Evolutionary conservation across 148 eudicot species (phyloP), one percentile per base, ranked within the genome.

Genomic region (Persicaria tinctoria): DNA sequence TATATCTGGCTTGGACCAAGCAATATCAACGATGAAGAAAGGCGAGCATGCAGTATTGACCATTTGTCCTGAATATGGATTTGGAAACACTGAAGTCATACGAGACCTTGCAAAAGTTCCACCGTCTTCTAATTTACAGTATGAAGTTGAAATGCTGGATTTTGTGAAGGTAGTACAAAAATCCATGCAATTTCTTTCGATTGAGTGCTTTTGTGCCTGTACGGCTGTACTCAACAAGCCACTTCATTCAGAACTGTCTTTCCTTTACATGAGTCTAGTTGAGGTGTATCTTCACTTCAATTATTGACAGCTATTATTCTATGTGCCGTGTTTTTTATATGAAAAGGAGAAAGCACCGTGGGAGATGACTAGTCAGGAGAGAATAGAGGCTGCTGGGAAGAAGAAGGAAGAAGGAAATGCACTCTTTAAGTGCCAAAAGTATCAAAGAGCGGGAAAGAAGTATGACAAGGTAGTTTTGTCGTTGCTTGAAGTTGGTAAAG

Each of bases 281-380:
- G 66, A 23, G 12, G 10, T 20, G 27, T 32, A 63, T 63, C 44
- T 32, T 63, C 68, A 27, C 5, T 63, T 63, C 45, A 66, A 41
- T 17, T 66, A 20, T 44, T 66, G 70, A 44, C 70, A 38, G 17
- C 46, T 66, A 66, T 66, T 66, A 2, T 41, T 60, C 44, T 38
- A 66, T 14, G 10, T 44, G 48, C 18, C 48, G 12, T 38, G 53
- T 66, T 66, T 13, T 66, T 66, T 2, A 1, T 38, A 17, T 62
- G 51, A 71, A 74, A 27, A 90, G 91, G 94, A 90, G 79, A 90
- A 85, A 85, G 91, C 80, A 50, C 86, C 91, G n/a, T 84, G 90
- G 91, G 88, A 90, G 78, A 77, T 90, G 82, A 81, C 51, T 68
- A 73, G 51, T 75, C 75, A 78, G 59, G 91, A 88, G 79, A 83